phyloP scores from a whole-genome alignment of 192 early-diverging fungal species.

The Coemansia reversa region DNA sequence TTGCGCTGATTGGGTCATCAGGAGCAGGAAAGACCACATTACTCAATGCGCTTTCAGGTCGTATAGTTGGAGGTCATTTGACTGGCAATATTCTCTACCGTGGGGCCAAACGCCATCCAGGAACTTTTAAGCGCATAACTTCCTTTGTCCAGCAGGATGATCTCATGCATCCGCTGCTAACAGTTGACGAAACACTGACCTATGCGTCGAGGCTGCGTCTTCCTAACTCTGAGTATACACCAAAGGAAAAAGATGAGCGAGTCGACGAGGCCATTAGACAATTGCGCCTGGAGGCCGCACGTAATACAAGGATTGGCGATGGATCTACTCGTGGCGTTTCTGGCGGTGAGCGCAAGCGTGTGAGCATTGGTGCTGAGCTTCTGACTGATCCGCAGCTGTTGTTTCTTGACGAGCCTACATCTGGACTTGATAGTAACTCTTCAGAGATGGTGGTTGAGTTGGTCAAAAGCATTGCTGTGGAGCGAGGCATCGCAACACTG shows the following conservation, averaged over 20 bases:
- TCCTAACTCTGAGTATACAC: conserved; percentile 54
- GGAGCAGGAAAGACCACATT: conserved; percentile 91
- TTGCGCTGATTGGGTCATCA: conserved; percentile 90
- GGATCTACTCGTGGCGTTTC: conserved; percentile 53
- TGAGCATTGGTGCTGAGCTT: conserved; percentile 53
- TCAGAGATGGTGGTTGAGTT: conserved; percentile 65
- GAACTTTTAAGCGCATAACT: conserved; percentile 50
- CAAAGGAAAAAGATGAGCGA: conserved; percentile 54
- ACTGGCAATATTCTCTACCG: conserved; percentile 58
- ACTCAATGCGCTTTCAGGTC: conserved; percentile 77
- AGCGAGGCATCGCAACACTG: conserved; percentile 67
- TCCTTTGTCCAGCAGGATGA: conserved; percentile 60
- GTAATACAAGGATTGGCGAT: conserved; percentile 58
- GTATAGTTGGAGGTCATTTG: conserved; percentile 59
- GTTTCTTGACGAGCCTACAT: conserved; percentile 62
- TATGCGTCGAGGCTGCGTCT: conserved; percentile 77
- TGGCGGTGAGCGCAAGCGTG: conserved; percentile 59
- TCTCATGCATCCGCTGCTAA: conserved; percentile 61
- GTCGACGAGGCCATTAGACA: conserved; percentile 67
- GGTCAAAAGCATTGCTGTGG: conserved; percentile 60
- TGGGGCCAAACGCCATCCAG: conserved; percentile 50
- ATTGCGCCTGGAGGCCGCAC: conserved; percentile 64
- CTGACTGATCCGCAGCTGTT: conserved; percentile 58
- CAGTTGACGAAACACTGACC: conserved; percentile 73
- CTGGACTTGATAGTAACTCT: conserved; percentile 71